These are phyloP conservation scores for Fomes fomentarius DNA, from an alignment of 1,284 basidiomycete species.

Conservation along the genomic window DNA sequence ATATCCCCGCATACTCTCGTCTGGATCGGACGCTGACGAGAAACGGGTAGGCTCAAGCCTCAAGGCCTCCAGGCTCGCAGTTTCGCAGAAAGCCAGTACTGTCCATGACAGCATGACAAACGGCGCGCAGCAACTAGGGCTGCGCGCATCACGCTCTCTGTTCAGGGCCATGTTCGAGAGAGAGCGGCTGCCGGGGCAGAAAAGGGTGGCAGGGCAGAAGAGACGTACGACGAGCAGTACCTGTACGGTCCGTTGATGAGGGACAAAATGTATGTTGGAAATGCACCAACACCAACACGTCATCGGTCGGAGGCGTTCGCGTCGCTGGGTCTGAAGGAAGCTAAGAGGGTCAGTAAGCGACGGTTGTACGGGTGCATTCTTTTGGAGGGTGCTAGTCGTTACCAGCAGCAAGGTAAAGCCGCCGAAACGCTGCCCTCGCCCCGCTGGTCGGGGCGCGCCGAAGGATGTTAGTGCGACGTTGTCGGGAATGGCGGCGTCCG, in stretches of 20 bases:
- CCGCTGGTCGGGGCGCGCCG: not conserved
- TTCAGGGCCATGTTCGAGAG: not conserved
- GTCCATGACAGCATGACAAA: not conserved
- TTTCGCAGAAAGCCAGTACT: not conserved
- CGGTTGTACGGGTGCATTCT: not conserved
- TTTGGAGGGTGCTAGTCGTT: not conserved
- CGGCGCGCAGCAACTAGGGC: not conserved
- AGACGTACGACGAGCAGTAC: too few relatives aligned
- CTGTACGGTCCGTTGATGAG: too few relatives aligned
- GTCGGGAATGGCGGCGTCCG: not conserved
- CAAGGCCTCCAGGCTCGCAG: not conserved
- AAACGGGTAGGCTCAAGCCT: not conserved
- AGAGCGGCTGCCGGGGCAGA: not conserved
- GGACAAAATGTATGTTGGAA: not conserved
- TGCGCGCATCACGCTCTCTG: constrained; percentile 4
- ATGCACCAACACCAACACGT: not conserved
- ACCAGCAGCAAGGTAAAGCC: not conserved
- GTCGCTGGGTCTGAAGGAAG: not conserved
- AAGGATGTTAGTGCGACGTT: not conserved
- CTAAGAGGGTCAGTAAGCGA: not conserved
- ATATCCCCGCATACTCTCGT: not conserved
- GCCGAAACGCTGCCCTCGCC: not conserved
- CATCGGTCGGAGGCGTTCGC: not conserved
- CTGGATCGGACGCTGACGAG: not conserved
- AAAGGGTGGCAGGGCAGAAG: not conserved